Evolutionary conservation across 1,139 yeast species (phyloP).

Genomic region (Scheffersomyces quercinus): DNA sequence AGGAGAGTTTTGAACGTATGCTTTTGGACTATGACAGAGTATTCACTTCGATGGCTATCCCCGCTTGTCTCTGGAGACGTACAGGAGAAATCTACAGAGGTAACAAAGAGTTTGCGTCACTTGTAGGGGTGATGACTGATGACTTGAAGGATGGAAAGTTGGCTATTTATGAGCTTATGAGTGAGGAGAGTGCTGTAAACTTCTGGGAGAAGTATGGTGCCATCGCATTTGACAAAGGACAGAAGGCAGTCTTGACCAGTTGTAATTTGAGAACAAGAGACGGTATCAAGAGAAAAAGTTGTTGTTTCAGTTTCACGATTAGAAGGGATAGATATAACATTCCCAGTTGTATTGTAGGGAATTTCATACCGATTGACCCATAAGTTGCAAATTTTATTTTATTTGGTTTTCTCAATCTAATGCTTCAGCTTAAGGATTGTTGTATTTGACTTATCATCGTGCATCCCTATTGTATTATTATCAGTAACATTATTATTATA

Average conservation of each 20-base stretch:
- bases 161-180: slow-evolving; percentile 92
- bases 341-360: slow-evolving; percentile 95
- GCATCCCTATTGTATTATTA: not conserved
- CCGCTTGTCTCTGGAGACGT: slow-evolving; percentile 96
- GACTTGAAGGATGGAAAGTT: slow-evolving; percentile 89
- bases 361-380: slow-evolving; percentile 82
- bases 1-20: slow-evolving; percentile 94
- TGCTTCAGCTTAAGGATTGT: not conserved
- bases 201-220: slow-evolving; percentile 98
- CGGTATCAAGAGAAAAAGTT: slow-evolving; percentile 77
- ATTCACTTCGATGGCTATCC: slow-evolving; percentile 96
- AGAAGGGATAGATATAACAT: slow-evolving; percentile 91
- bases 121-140: slow-evolving; percentile 91
- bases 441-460: not conserved
- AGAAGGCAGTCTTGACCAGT: slow-evolving; percentile 90
- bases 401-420: slow-evolving; percentile 3
- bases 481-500: not conserved
- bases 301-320: slow-evolving; percentile 94
- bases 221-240: slow-evolving; percentile 93
- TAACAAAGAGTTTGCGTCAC: slow-evolving; percentile 91
- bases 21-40: slow-evolving; percentile 91
- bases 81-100: slow-evolving; percentile 97
- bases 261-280: slow-evolving; percentile 85
- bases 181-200: slow-evolving; percentile 96
- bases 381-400: slow-evolving; percentile 11